Evolutionary conservation across 768 basidiomycete genomes (phyloP).

Genomic region (Mycena latifolia): DNA sequence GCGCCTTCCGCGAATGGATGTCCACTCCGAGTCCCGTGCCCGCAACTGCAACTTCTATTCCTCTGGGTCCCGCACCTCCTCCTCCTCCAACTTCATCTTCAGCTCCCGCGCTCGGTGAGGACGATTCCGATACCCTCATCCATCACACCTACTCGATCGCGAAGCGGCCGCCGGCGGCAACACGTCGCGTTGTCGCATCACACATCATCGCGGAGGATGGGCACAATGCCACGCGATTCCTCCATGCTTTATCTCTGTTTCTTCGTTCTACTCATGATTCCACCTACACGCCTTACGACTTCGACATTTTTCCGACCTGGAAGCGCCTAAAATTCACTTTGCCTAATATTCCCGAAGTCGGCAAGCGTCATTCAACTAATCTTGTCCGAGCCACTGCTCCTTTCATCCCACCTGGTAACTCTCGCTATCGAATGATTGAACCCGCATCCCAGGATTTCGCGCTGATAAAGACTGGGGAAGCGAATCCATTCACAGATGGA

Average conservation of each 20-base stretch:
- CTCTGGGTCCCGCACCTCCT: no score
- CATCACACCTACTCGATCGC: constrained; percentile 1
- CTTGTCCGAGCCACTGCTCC: constrained; percentile 2
- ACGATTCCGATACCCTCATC: not conserved
- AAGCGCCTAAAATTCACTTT: not conserved
- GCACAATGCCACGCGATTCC: not conserved
- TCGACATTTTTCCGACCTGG: constrained; percentile 5
- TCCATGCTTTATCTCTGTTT: not conserved
- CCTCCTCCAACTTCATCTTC: no score
- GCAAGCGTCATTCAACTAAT: not conserved
- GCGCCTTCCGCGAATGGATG: constrained; percentile 4
- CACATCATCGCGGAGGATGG: constrained; percentile 1
- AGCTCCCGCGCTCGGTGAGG: not conserved
- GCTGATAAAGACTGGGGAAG: not conserved
- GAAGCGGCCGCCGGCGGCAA: constrained; percentile 2
- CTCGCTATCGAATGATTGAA: not conserved
- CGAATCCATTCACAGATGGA: not conserved
- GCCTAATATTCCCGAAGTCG: constrained; percentile 5
- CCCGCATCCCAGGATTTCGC: not conserved
- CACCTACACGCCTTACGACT: not conserved
- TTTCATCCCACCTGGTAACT: not conserved
- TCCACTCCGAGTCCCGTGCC: no score
- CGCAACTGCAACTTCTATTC: no score
- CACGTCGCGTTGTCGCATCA: not conserved
- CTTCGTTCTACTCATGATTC: not conserved